These are phyloP conservation scores for Glarea lozoyensis DNA, from an alignment of 495 filamentous ascomycete genomes.

Conservation along the genomic window DNA sequence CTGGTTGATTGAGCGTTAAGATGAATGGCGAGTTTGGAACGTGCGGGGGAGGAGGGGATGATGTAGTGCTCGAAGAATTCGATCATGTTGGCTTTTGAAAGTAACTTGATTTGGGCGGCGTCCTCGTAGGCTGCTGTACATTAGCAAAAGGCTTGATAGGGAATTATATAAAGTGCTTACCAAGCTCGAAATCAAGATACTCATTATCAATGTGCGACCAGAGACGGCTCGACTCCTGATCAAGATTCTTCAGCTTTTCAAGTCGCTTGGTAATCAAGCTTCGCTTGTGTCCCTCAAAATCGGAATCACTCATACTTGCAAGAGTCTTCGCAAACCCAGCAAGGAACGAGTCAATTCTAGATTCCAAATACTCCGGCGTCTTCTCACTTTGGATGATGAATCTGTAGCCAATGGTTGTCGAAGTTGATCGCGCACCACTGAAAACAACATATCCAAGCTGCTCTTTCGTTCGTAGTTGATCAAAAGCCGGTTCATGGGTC, in stretches of 20 bases:
- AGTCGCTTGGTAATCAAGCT: conserved; percentile 81
- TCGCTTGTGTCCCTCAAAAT: conserved; percentile 86
- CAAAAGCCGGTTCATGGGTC: conserved; percentile 86
- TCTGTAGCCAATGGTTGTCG: conserved; percentile 73
- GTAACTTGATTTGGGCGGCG: conserved; percentile 58
- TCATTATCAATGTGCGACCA: conserved; percentile 82
- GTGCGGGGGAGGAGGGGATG: conserved; percentile 56
- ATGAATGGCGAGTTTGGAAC: conserved; percentile 78
- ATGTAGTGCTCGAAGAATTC: conserved; percentile 75
- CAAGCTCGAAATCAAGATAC: conserved; percentile 78
- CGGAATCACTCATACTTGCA: conserved; percentile 67
- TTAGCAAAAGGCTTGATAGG: conserved; percentile 15
- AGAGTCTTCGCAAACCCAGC: conserved; percentile 52
- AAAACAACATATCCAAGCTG: conserved; percentile 97
- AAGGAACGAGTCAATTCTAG: conserved; percentile 79
- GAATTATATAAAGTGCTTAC: conserved; percentile 36
- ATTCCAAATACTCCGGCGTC: conserved; percentile 72
- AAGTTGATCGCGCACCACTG: conserved; percentile 58
- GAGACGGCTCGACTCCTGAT: conserved; percentile 72
- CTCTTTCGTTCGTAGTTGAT: conserved; percentile 92
- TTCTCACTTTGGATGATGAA: conserved; percentile 94
- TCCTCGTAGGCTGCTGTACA: conserved; percentile 55
- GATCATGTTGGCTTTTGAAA: conserved; percentile 72
- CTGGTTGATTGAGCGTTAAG: conserved; percentile 56
- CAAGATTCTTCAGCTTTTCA: conserved; percentile 88